Base-by-base conservation (phyloP, 1,139 yeast species). In the Debaryomycetaceae sp. region DNA sequence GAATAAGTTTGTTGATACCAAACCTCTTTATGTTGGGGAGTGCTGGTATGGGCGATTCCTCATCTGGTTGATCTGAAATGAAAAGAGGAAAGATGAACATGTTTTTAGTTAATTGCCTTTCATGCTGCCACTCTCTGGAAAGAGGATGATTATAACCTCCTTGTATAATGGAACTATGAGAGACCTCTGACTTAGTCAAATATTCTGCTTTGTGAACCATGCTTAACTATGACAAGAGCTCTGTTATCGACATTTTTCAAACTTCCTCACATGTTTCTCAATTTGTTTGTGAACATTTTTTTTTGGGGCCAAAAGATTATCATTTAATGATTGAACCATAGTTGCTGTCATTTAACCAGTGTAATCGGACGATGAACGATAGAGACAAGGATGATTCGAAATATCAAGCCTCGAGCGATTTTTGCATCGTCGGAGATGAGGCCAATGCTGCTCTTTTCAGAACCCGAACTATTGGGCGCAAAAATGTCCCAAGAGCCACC, bases 91-190 rank as follows among this genome's bases (percentile, higher is more conserved):
- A 91, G 49, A 95, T 90, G 61, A 93, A 85, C 96, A 90, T 87
- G 60, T 79, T 80, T 67, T 93, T 95, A 37, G 86, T 76, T 48
- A 93, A 76, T 61, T 84, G 95, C 56, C 91, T 79, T 58, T 84
- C 90, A 53, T 78, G 79, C 65, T 93, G 99, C 99, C 99, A 93
- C 63, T 80, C 84, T 55, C 99, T 79, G 20, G 91, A 63, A 46
- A 93, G 73, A 1, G 97, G 95, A 59, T 91, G 96, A 66, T 87
- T 86, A 69, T 91, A 93, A 4, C 99, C 97, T 47, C 98, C 97
- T 51, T 93, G 93, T 42, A 93, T 76, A 40, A 93, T 72, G 6
- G 96, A 86, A n/a, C 90, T 76, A 50, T 87, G 80, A 37, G 76
- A 72, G 1, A 93, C 79, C 29, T 80, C 81, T 24, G 76, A 69